These are phyloP conservation scores for Betula pendula DNA, from an alignment of 306 rosid genomes.

Conservation along the genomic window DNA sequence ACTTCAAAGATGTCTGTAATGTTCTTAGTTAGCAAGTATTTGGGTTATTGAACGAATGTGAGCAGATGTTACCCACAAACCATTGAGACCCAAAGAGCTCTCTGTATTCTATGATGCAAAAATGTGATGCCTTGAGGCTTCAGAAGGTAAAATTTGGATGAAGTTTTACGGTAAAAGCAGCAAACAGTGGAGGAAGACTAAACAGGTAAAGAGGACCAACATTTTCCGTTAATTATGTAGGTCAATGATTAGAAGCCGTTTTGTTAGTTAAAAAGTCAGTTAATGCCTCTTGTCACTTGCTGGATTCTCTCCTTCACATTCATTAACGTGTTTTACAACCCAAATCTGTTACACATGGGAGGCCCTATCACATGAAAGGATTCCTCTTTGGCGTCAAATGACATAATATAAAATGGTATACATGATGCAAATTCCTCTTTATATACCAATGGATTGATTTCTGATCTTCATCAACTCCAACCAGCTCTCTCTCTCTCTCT, in stretches of 20 bases:
- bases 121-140: too few species aligned
- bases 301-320: slow-evolving; percentile 17
- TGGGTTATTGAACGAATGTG: not conserved
- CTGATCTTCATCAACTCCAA: not conserved
- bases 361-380: slow-evolving; percentile 22
- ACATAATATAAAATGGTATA: not conserved
- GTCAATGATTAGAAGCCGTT: not conserved
- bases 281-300: not conserved
- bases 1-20: not conserved
- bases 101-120: too few species aligned
- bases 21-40: not conserved
- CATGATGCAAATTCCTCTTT: slow-evolving; percentile 1
- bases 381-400: slow-evolving; percentile 11
- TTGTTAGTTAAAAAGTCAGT: not conserved
- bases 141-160: too few species aligned
- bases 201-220: too few species aligned
- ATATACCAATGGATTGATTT: slow-evolving; percentile 2
- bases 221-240: not conserved
- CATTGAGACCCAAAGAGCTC: too few species aligned
- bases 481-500: too few species aligned
- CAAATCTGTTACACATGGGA: slow-evolving; percentile 5
- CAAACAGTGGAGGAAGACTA: too few species aligned
- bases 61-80: not conserved
- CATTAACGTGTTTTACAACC: slow-evolving; percentile 27
- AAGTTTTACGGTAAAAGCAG: not conserved